Evolutionary conservation across 2,329 filamentous ascomycete genomes (phyloP).

Genomic region (Knufia fluminis): DNA sequence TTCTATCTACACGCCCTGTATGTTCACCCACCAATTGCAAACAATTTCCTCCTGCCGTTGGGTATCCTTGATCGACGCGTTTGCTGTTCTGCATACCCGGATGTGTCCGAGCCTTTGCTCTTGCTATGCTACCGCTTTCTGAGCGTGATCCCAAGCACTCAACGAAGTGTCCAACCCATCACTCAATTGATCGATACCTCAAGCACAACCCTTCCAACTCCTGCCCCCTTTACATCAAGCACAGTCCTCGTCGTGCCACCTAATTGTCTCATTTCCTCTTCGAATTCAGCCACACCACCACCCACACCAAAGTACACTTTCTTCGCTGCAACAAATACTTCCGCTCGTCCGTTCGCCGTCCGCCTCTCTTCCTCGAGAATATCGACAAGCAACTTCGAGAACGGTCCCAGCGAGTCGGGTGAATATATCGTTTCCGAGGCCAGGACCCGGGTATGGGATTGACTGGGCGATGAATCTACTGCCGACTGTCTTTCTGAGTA

Average conservation of each 20-base stretch:
- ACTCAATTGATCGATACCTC: constrained; percentile 25
- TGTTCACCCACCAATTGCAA: no score
- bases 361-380: constrained; percentile 34
- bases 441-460: constrained; percentile 36
- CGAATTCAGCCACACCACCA: constrained; percentile 54
- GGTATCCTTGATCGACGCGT: no score
- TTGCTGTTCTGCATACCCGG: no score
- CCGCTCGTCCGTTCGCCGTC: constrained; percentile 25
- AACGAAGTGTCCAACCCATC: no score
- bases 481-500: constrained; percentile 20
- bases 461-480: constrained; percentile 5
- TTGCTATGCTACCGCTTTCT: no score
- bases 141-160: no score
- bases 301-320: constrained; percentile 59
- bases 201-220: constrained; percentile 37
- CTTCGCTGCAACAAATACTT: constrained; percentile 52
- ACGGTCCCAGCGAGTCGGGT: constrained; percentile 43
- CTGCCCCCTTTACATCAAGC: constrained; percentile 33
- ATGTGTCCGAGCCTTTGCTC: no score
- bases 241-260: constrained; percentile 19
- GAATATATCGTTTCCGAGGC: constrained; percentile 59
- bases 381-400: constrained; percentile 45
- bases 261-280: constrained; percentile 22
- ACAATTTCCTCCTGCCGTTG: no score
- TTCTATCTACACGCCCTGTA: no score